Conservation (phyloP, 306 rosid genomes). For the Cucurbita ficifolia region DNA sequence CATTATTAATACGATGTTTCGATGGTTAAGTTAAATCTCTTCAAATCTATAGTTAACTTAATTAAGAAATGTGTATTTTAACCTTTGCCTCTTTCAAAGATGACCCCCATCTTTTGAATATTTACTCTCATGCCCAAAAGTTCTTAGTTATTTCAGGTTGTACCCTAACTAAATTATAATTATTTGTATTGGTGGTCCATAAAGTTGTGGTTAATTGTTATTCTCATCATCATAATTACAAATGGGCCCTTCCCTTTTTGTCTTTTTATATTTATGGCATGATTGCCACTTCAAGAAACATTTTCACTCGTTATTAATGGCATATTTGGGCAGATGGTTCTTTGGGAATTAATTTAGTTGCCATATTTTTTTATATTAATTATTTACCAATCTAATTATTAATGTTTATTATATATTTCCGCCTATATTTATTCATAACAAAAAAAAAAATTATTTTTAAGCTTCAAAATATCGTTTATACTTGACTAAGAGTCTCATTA, state of each 20-base stretch:
- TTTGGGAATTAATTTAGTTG: not conserved
- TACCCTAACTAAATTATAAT: not conserved
- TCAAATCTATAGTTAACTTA: too few species aligned
- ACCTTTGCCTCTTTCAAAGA: too few species aligned
- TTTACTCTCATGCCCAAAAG: not conserved
- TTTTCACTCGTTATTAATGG: not conserved
- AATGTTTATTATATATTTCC: not conserved
- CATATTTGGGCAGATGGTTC: not conserved
- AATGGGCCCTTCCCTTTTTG: not conserved
- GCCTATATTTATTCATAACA: too few species aligned
- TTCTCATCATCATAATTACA: conserved; percentile 3
- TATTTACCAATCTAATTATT: not conserved
- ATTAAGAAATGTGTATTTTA: too few species aligned
- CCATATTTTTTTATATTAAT: not conserved
- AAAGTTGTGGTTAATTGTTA: not conserved
- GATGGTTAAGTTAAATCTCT: too few species aligned
- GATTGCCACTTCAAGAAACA: not conserved
- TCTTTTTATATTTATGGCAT: not conserved
- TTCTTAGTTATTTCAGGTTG: not conserved
- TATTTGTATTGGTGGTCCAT: not conserved
- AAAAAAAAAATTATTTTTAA: too few species aligned
- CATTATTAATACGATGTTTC: too few species aligned
- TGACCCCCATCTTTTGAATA: not conserved
- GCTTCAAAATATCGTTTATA: too few species aligned
- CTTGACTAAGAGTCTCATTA: too few species aligned